Evolutionary conservation across 352 stramenopile species (phyloP).

Genomic region (Phytopythium ostracodes): DNA sequence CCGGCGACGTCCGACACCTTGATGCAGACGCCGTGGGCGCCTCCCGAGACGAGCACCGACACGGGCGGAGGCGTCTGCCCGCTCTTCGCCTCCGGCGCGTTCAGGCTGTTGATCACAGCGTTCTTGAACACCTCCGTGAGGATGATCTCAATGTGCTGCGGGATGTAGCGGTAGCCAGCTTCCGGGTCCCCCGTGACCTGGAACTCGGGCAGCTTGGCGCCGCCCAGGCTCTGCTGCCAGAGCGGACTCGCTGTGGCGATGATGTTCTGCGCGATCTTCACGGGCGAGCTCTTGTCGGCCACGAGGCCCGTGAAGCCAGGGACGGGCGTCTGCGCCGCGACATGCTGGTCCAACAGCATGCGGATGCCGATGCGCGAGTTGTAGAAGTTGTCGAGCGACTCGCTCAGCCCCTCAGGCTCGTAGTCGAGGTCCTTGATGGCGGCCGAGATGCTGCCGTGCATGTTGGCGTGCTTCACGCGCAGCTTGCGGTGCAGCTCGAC

Average conservation of each 20-base stretch:
- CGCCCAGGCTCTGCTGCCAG: slow-evolving; percentile 48
- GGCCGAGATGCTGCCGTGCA: slow-evolving; percentile 68
- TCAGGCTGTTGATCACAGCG: slow-evolving; percentile 71
- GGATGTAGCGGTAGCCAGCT: slow-evolving; percentile 75
- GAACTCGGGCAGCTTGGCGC: slow-evolving; percentile 52
- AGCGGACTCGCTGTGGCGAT: slow-evolving; percentile 47
- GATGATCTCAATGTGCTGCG: slow-evolving; percentile 81
- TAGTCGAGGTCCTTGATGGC: slow-evolving; percentile 53
- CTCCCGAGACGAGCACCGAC: slow-evolving; percentile 58
- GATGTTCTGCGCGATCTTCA: slow-evolving; percentile 59
- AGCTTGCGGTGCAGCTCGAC: slow-evolving; percentile 56
- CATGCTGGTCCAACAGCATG: slow-evolving; percentile 80
- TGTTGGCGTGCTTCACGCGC: slow-evolving; percentile 55
- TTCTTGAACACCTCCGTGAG: slow-evolving; percentile 81
- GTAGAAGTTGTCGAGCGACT: slow-evolving; percentile 80
- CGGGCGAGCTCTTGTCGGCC: slow-evolving; percentile 55
- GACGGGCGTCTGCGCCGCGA: slow-evolving; percentile 52
- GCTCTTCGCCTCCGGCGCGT: slow-evolving; percentile 13
- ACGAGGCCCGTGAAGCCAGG: slow-evolving; percentile 64
- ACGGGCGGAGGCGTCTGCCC: slow-evolving; percentile 38
- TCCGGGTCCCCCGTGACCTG: slow-evolving; percentile 40
- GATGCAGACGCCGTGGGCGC: slow-evolving; percentile 69
- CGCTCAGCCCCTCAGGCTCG: slow-evolving; percentile 47
- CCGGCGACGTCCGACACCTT: slow-evolving; percentile 76
- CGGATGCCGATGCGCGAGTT: slow-evolving; percentile 81